Evolutionary conservation across 306 rosid species (phyloP), one percentile per base, ranked within the genome.

Genomic region (Fragaria ananassa): DNA sequence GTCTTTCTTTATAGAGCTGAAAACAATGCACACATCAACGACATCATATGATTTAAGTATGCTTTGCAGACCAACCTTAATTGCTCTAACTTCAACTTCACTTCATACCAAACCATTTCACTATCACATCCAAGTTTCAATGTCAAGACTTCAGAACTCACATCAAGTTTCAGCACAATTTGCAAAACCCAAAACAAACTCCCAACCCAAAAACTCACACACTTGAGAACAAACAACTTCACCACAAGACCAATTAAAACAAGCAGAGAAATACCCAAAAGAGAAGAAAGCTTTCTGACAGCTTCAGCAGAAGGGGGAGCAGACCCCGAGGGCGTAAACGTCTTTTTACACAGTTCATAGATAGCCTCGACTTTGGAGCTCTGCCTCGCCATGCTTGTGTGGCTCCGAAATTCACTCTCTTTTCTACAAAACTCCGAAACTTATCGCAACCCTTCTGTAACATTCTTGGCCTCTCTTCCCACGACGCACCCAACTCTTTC

Each of bases 341-440:
- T 80, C 60, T 44, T 76, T 61, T 79, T 88, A 80, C 99, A 95
- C 79, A 90, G 91, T 19, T 89, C 92, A 70, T 90, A 88, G 68
- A 92, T 81, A 69, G 76, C 72, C 81, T 95, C 93, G 67, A 92
- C 82, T 83, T 91, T 89, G 74, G 91, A 78, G 84, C 68, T 80
- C 81, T 76, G 76, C 76, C 31, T 74, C 46, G 77, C 67, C 95
- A 94, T 90, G 50, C 83, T 90, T 47, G 80, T 41, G 73, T 76
- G 72, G 71, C 88, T 86, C 27, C 81, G 78, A 81, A 70, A 68
- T 78, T 82, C 21, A 79, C 81, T 68, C 77, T 82, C 27, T 60
- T 82, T 58, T 77, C 84, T 53, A 68, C 29, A 44, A 81, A 78
- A 8, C 29, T 8, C 65, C 85, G 74, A 23, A 81, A 57, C 88